phyloP scores from a whole-genome alignment of 495 filamentous ascomycete species.

The Sordaria brevicollis region DNA sequence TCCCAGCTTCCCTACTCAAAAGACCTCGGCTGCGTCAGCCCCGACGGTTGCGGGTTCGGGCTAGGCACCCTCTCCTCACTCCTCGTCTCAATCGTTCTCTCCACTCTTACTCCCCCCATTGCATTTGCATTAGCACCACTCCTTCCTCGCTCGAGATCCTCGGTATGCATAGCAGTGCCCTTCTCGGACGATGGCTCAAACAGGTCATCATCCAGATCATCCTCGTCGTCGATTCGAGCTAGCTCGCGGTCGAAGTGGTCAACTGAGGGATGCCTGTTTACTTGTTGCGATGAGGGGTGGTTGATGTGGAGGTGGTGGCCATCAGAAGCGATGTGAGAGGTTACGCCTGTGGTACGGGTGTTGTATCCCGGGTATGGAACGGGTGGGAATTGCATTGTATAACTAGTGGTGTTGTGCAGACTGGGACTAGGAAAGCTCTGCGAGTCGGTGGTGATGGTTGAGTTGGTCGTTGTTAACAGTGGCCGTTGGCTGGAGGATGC shows the following conservation, averaged over 20 bases:
- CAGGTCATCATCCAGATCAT: neutral
- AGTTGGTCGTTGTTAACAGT: neutral
- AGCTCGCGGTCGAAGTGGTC: conserved; percentile 6
- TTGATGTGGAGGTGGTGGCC: too few species aligned
- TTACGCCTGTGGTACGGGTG: neutral
- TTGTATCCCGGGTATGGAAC: neutral
- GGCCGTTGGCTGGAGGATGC: neutral
- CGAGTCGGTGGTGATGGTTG: neutral
- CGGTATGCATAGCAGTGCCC: neutral
- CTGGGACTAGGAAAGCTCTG: neutral
- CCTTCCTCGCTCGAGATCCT: neutral
- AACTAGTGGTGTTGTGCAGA: neutral
- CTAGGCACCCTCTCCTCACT: too few species aligned
- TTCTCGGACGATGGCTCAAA: neutral
- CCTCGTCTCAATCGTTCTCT: neutral
- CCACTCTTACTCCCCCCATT: neutral
- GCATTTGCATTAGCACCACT: too few species aligned
- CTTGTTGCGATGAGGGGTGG: too few species aligned
- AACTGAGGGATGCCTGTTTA: neutral
- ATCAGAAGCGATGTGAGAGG: neutral
- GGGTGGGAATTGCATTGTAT: neutral
- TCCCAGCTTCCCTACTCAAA: too few species aligned
- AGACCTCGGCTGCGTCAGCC: too few species aligned
- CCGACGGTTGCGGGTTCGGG: too few species aligned
- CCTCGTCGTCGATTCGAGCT: conserved; percentile 4